A percentile compares a stretch with the other conserved stretches of the same genome.
Conservation (phyloP, 2,329 filamentous ascomycete species). For the Elsinoe necatrix region DNA sequence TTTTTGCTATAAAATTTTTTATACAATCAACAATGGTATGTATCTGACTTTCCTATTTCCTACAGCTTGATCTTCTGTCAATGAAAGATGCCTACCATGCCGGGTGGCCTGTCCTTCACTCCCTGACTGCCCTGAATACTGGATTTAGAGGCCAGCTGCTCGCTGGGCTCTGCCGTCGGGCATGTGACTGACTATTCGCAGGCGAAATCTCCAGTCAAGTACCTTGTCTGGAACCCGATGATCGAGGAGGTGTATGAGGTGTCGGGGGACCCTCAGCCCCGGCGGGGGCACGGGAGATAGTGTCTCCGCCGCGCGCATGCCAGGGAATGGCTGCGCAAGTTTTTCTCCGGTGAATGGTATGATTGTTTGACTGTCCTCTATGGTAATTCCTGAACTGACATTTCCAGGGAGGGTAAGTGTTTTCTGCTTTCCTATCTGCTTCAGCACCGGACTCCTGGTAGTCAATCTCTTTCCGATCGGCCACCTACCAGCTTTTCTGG, state of each 20-base stretch:
- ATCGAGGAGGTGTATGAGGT: no score
- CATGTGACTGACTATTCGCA: not conserved
- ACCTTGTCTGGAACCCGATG: no score
- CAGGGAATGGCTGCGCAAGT: not conserved
- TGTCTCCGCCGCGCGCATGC: not conserved
- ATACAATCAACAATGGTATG: not conserved
- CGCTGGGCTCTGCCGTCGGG: not conserved
- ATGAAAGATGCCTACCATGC: not conserved
- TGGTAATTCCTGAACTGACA: not conserved
- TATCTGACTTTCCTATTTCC: not conserved
- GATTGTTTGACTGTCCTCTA: not conserved
- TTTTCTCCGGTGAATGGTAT: not conserved
- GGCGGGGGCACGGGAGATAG: not conserved
- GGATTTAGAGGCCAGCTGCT: not conserved
- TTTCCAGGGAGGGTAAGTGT: not conserved
- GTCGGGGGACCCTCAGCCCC: not conserved
- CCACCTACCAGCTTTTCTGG: not conserved
- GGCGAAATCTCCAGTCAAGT: not conserved
- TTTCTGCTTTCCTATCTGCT: not conserved
- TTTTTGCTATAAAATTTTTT: not conserved
- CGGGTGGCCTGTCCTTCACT: not conserved
- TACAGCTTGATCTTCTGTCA: not conserved
- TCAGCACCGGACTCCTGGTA: not conserved
- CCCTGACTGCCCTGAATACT: not conserved
- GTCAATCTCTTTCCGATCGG: not conserved